Percentiles rank a stretch among this genome's conserved stretches.
Conservation (phyloP, 1,284 basidiomycete genomes). For the Boletus holoroseus region DNA sequence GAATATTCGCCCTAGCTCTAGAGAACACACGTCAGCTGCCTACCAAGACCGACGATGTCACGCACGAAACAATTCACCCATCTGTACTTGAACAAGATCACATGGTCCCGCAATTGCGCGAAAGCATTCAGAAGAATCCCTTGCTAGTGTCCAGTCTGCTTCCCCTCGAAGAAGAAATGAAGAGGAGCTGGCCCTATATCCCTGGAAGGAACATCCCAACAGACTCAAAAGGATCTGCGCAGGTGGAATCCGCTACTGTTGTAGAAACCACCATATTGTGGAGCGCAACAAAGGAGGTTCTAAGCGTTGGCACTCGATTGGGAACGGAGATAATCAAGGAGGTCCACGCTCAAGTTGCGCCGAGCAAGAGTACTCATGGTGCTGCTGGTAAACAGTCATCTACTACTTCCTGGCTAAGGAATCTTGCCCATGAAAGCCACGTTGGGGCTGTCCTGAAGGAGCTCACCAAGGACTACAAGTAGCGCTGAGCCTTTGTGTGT, state of each 20-base stretch:
- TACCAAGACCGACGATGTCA: slow-evolving; percentile 39
- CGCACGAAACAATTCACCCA: slow-evolving; percentile 57
- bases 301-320: slow-evolving; percentile 13
- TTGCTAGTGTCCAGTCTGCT: slow-evolving; percentile 41
- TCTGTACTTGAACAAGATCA: slow-evolving; percentile 49
- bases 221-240: slow-evolving; percentile 10
- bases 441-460: slow-evolving; percentile 23
- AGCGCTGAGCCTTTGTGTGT: not conserved
- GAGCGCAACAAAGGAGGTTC: slow-evolving; percentile 17
- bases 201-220: slow-evolving; percentile 16
- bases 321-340: slow-evolving; percentile 24
- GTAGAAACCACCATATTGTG: slow-evolving; percentile 9
- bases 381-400: slow-evolving; percentile 15
- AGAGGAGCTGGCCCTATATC: slow-evolving; percentile 41
- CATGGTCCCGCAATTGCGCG: slow-evolving; percentile 35
- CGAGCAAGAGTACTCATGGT: slow-evolving; percentile 11
- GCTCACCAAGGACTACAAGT: slow-evolving; percentile 5
- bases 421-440: slow-evolving; percentile 25
- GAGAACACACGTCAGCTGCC: slow-evolving; percentile 48
- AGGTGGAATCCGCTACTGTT: slow-evolving; percentile 4
- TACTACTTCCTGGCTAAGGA: slow-evolving; percentile 24
- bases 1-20: slow-evolving; percentile 47
- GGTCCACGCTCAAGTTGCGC: slow-evolving; percentile 15
- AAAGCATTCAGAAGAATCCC: slow-evolving; percentile 39
- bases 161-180: slow-evolving; percentile 51